Conservation (phyloP, 495 filamentous ascomycete species). For the Annulohypoxylon stygium region DNA sequence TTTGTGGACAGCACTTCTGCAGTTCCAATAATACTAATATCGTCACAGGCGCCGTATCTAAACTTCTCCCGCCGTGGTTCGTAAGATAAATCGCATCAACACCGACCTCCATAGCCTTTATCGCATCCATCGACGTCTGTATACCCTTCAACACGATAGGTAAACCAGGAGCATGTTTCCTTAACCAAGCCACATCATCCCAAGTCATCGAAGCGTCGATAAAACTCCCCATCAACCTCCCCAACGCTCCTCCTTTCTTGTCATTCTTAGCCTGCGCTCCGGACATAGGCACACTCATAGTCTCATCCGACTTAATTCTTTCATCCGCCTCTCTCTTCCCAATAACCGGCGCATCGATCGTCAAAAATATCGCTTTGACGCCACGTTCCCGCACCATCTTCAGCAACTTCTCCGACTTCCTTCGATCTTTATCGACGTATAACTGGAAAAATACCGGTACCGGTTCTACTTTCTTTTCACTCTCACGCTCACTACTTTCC, state of each 20-base stretch:
- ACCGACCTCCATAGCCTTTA: conserved; percentile 65
- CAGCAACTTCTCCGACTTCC: conserved; percentile 75
- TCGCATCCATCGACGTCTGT: conserved; percentile 71
- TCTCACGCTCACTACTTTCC: conserved; percentile 9
- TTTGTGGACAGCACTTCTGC: conserved; percentile 68
- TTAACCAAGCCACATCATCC: conserved; percentile 73
- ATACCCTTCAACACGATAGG: conserved; percentile 76
- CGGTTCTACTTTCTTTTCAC: neutral
- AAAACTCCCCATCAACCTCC: conserved; percentile 77
- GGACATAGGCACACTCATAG: conserved; percentile 68
- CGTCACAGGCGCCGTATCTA: conserved; percentile 73
- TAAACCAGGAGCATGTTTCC: conserved; percentile 54
- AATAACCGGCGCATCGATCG: conserved; percentile 73
- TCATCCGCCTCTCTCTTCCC: conserved; percentile 76
- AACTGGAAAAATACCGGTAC: conserved; percentile 80
- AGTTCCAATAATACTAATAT: conserved; percentile 75
- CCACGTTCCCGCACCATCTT: conserved; percentile 67
- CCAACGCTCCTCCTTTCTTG: conserved; percentile 76
- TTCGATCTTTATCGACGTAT: conserved; percentile 81
- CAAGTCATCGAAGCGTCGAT: conserved; percentile 82
- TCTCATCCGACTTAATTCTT: conserved; percentile 67
- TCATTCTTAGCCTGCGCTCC: conserved; percentile 72
- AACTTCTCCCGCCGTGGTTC: conserved; percentile 78
- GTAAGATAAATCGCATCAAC: conserved; percentile 71
- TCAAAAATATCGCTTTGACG: conserved; percentile 75